Evolutionary conservation across 139 green algal species (phyloP).

Genomic region (Coelastrella sp.): DNA sequence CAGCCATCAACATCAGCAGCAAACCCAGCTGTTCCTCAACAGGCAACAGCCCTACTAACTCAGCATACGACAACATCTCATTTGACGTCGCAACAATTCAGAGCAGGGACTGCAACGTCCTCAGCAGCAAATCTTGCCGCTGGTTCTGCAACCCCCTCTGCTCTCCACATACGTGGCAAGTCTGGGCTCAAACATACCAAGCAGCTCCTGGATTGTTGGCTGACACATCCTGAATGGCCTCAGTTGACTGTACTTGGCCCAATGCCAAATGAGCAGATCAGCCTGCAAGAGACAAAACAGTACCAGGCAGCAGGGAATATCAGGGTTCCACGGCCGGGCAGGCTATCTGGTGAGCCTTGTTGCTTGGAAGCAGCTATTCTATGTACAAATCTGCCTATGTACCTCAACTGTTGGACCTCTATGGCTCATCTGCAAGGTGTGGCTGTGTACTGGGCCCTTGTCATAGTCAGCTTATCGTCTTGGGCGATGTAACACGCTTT

Average conservation of each 20-base stretch:
- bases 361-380: no score
- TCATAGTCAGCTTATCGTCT: no score
- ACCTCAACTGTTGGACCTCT: no score
- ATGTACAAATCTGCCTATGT: no score
- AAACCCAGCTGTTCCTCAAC: no score
- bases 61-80: no score
- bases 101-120: neutral
- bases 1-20: neutral
- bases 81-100: no score
- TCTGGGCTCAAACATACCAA: constrained; percentile 45
- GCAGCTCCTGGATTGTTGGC: constrained; percentile 50
- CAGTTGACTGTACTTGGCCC: constrained; percentile 46
- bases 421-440: no score
- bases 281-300: neutral
- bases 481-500: no score
- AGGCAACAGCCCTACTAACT: no score
- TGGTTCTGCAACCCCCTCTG: neutral
- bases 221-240: constrained; percentile 30
- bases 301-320: constrained; percentile 40
- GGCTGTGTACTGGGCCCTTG: no score
- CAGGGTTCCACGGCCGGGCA: constrained; percentile 3
- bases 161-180: constrained; percentile 48
- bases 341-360: neutral
- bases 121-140: neutral
- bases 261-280: constrained; percentile 47